Base-by-base conservation (phyloP, 2,329 filamentous ascomycete genomes). In the Sarocladiaceae sp. region DNA sequence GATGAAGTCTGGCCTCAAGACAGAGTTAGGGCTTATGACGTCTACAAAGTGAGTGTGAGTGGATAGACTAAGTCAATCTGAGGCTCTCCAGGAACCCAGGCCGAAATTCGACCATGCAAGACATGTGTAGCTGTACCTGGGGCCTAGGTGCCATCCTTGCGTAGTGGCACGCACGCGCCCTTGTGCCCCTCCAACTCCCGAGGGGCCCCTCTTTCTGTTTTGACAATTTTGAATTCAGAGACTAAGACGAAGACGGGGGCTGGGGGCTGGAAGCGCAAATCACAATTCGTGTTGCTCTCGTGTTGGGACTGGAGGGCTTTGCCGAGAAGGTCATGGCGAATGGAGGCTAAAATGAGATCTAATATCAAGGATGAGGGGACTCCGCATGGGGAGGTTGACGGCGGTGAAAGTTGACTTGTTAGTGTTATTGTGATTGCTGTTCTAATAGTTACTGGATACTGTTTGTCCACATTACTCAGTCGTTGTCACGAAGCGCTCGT, bases 11-110 rank as follows among this genome's bases (percentile, higher is more conserved):
- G 8, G 15, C 8, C 29, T 8, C 8, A 31, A 31, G 29, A 31
- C 8, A 17, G 35, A 37, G 12, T 26, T 44, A 44, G 22, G 40
- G 40, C 40, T 44, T 26, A 44, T 44, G 40, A 44, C 40, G 40
- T 37, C 15, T 37, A n/a, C n/a, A n/a, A n/a, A n/a, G n/a, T 36
- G 33, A 8, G 15, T 36, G 29, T 31, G 8, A 31, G 29, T 31
- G 29, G 8, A 8, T 31, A 8, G 29, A 15, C 29, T 15, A 31
- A 8, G 15, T 15, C 8, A 31, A 17, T 12, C 5, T 36, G 33
- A 36, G 33, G 33, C 15, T 36, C 33, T 8, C 15, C 6, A 36
- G 33, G 6, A 36, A 36, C n/a, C n/a, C n/a, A n/a, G n/a, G 33
- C n/a, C n/a, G n/a, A n/a, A n/a, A n/a, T n/a, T n/a, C 33, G 33